Evolutionary conservation across 805 yeast genomes (phyloP), one percentile per base, ranked within the genome.

Genomic region (Kuraishia capsulata): DNA sequence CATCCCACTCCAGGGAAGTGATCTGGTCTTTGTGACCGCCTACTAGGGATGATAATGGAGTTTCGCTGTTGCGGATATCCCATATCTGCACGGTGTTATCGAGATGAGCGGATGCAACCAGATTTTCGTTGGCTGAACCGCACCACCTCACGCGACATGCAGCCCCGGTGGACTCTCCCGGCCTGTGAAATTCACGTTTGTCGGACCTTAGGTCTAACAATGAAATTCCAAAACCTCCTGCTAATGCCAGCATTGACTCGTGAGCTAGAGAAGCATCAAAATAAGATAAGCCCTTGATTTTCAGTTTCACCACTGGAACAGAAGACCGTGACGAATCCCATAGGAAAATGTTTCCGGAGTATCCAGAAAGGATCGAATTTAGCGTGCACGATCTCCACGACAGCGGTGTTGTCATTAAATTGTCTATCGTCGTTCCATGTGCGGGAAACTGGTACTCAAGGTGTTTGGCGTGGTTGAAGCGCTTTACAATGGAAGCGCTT

Each of bases 391-490:
- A 45, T 14, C 36, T 47, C 77, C 78, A 73, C n/a, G 48, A 42
- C 11, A 52, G 42, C 20, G 64, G 58, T 0, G 73, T 54, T 13
- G 68, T 47, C 14, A 54, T 61, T 13, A 73, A 41, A 36, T 60
- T 51, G 30, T 55, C 50, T 31, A 69, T 57, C 1, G 51, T 63
- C 43, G 44, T 42, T n/a, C 49, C 44, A 13, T 48, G 34, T 6
- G 39, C 42, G 11, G 35, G 25, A 16, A 43, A 39, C 13, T 52
- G 53, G 16, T 55, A 45, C 23, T 53, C 56, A 39, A 84, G 55
- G 51, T 80, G 88, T 47, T 78, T 79, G 37, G 70, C 63, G 60
- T 88, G 96, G 56, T 85, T 85, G 62, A 80, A 88, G 29, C 94
- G 64, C 53, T 78, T 82, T 44, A 81, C 61, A 17, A 88, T 81